Conservation (phyloP, 805 yeast genomes). For the Saccharomycopsis vini region DNA sequence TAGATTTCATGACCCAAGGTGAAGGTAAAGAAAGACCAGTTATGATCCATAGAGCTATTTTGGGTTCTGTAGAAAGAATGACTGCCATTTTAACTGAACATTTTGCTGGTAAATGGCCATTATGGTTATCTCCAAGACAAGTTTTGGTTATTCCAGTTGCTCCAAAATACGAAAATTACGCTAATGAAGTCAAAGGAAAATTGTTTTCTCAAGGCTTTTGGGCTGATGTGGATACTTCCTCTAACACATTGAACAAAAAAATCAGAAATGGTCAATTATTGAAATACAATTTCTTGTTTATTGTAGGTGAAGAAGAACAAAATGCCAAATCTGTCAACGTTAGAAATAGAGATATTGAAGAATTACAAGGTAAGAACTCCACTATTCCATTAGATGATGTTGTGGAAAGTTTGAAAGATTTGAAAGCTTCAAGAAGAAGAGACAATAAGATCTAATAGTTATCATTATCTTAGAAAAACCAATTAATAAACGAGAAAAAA, state of each 20-base stretch:
- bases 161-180: conserved; percentile 85
- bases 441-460: conserved; percentile 39
- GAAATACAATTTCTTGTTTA: conserved; percentile 91
- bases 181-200: conserved; percentile 64
- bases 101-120: conserved; percentile 99
- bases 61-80: conserved; percentile 99
- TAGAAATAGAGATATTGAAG: conserved; percentile 92
- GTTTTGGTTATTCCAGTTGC: conserved; percentile 95
- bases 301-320: conserved; percentile 95
- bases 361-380: conserved; percentile 84
- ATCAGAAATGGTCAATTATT: conserved; percentile 92
- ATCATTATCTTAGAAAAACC: too few species aligned
- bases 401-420: conserved; percentile 52
- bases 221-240: conserved; percentile 87
- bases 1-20: conserved; percentile 73
- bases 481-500: too few species aligned
- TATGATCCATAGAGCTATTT: conserved; percentile 98
- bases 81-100: conserved; percentile 97
- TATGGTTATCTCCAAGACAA: conserved; percentile 99
- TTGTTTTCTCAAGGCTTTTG: conserved; percentile 63
- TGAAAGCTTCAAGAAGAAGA: conserved; percentile 66
- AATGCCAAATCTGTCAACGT: conserved; percentile 74
- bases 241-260: conserved; percentile 97
- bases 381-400: conserved; percentile 68
- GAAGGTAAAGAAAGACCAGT: conserved; percentile 66